Base-by-base conservation (phyloP, 352 stramenopile species). In the Pythium rishiriense region DNA sequence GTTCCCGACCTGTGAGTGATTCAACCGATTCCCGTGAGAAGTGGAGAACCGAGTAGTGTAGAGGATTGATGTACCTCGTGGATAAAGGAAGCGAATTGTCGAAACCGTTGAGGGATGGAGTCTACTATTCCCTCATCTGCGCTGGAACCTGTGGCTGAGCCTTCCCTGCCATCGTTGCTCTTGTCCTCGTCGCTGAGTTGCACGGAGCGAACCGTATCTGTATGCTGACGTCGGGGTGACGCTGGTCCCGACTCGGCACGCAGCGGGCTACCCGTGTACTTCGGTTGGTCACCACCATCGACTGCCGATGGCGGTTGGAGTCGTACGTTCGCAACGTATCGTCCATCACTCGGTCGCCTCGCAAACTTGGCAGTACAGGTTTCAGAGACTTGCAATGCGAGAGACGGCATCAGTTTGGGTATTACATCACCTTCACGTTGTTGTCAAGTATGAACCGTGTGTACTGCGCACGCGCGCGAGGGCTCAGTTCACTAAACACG, bases 361-460 rank as follows among this genome's bases (percentile, higher is more conserved):
- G 59, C 49, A 72, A 93, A 89, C 83, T 93, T 64, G 8, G 14
- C 8, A 10, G 31, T 56, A 43, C 31, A 2, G 3, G 10, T n/a
- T 6, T 43, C 4, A 47, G 41, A 24, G 41, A 14, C 41, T 24
- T 39, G 7, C 33, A 8, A 24, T 10, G 39, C 6, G 6, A 47
- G 17, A 6, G 21, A 8, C 14, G 5, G 4, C 41, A 5, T 24
- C 17, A 47, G 41, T 12, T 15, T 24, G 19, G 6, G 17, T n/a
- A 55, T 9, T 22, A 8, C 10, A 50, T 22, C 39, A 89, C 83
- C 70, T 87, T 73, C 12, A 90, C 71, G 26, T 88, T 62, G 57
- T 88, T 73, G 35, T 89, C 79, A 1, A 93, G 62, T 35, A 93
- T 66, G 25, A 93, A 90, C 17, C 76, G 79, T 15, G 83, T 85